phyloP scores from a whole-genome alignment of 2,329 filamentous ascomycete genomes.

The Thelonectria discophora region DNA sequence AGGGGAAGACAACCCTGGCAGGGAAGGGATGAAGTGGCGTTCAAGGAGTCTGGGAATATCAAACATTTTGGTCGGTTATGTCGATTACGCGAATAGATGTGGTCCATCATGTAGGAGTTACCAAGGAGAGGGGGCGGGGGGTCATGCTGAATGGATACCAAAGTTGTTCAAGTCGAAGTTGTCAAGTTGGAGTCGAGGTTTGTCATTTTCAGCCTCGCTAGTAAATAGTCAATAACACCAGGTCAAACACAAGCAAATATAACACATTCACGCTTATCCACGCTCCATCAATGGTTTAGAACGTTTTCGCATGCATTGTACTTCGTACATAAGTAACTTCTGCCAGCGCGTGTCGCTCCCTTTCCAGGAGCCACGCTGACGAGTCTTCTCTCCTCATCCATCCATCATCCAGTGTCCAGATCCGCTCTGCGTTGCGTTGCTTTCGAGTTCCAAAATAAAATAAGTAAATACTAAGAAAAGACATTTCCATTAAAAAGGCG shows the following conservation, averaged over 20 bases:
- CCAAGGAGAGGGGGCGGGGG: neutral
- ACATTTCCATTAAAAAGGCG: conserved; percentile 7
- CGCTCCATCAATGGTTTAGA: neutral
- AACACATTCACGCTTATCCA: too few species aligned
- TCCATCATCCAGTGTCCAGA: conserved; percentile 21
- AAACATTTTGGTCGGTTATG: conserved; percentile 14
- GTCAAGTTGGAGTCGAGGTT: too few species aligned
- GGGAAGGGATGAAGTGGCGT: conserved; percentile 10
- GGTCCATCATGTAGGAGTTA: neutral
- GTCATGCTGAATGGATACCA: neutral
- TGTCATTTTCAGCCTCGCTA: neutral
- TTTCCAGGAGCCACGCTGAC: conserved; percentile 16
- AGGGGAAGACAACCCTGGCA: neutral
- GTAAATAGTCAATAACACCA: neutral
- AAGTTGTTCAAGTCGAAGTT: neutral
- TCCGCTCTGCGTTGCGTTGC: conserved; percentile 14
- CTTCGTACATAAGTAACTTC: conserved; percentile 14
- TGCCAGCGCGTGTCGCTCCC: conserved; percentile 21
- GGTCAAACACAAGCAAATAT: too few species aligned
- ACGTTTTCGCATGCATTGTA: conserved; percentile 10
- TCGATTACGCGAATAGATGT: conserved; percentile 9
- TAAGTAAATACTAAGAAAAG: neutral
- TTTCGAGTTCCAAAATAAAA: conserved; percentile 25
- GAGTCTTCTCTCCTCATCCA: conserved; percentile 8
- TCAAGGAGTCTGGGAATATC: conserved; percentile 25